These are phyloP conservation scores for Dothidotthia symphoricarpi DNA, from an alignment of 2,329 filamentous ascomycete genomes.

Conservation along the genomic window DNA sequence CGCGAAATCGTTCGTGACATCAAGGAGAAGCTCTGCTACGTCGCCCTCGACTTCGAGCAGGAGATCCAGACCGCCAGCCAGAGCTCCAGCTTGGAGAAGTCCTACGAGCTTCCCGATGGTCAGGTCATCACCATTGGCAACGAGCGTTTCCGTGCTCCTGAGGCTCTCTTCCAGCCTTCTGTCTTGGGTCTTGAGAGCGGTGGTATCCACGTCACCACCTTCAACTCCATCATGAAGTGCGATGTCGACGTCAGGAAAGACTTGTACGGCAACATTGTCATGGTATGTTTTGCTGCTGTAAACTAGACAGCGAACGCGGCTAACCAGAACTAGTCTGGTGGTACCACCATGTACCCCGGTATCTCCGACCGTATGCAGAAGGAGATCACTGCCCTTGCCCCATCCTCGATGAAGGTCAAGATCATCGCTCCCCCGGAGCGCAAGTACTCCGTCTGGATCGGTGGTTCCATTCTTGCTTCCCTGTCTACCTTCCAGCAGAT, in stretches of 20 bases:
- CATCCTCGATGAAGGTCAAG: constrained; percentile 99
- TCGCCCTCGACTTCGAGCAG: constrained; percentile 99
- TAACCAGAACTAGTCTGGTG: constrained; percentile 75
- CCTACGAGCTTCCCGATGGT: constrained; percentile 98
- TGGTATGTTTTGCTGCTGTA: constrained; percentile 65
- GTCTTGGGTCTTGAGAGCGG: constrained; percentile 97
- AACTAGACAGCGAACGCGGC: constrained; percentile 14
- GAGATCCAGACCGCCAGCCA: constrained; percentile 99
- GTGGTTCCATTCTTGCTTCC: constrained; percentile 99
- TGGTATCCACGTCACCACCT: constrained; percentile 99
- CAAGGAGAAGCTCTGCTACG: constrained; percentile 99
- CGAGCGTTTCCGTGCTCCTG: constrained; percentile 99
- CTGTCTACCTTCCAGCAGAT: constrained; percentile 99
- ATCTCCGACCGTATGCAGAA: constrained; percentile 99
- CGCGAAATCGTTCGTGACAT: constrained; percentile 99
- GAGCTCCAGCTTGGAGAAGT: constrained; percentile 99
- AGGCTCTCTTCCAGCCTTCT: constrained; percentile 99
- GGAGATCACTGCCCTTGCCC: constrained; percentile 99
- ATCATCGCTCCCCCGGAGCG: constrained; percentile 99
- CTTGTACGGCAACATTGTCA: constrained; percentile 99
- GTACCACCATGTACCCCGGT: constrained; percentile 99
- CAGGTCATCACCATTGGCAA: constrained; percentile 99
- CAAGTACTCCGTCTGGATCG: constrained; percentile 99
- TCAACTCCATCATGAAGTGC: constrained; percentile 99
- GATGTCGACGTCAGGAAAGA: constrained; percentile 99